Conservation (phyloP, 2,329 filamentous ascomycete genomes). For the Fonsecaea pedrosoi region DNA sequence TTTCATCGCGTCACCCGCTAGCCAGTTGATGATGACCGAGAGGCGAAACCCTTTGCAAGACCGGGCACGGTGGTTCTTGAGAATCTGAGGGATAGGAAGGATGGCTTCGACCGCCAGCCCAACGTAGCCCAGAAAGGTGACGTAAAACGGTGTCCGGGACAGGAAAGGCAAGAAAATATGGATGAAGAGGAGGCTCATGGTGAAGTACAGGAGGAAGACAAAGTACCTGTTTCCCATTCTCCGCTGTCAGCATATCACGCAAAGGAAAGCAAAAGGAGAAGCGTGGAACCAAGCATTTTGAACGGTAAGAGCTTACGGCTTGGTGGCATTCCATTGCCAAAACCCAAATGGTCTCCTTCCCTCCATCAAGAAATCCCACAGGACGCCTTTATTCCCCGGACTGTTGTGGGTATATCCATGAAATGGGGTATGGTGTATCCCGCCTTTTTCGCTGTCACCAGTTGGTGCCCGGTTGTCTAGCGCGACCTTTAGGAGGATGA, state of each 20-base stretch:
- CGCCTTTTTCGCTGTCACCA: constrained; percentile 45
- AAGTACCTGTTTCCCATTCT: constrained; percentile 27
- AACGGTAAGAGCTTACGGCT: constrained; percentile 52
- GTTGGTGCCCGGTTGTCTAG: constrained; percentile 60
- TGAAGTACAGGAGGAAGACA: constrained; percentile 31
- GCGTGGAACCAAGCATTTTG: not conserved
- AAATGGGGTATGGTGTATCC: constrained; percentile 53
- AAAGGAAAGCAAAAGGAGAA: not conserved
- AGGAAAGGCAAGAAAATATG: constrained; percentile 61
- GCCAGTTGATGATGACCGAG: constrained; percentile 56
- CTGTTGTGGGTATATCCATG: constrained; percentile 40
- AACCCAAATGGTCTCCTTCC: constrained; percentile 63
- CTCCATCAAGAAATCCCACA: constrained; percentile 37
- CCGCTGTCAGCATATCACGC: constrained; percentile 3
- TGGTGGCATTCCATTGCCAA: constrained; percentile 66
- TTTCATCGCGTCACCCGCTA: constrained; percentile 59
- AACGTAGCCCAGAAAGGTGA: constrained; percentile 52
- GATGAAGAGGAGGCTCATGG: constrained; percentile 55
- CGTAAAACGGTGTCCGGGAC: constrained; percentile 51
- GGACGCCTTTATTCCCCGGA: constrained; percentile 23
- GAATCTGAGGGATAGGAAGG: constrained; percentile 56
- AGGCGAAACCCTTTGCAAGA: constrained; percentile 59
- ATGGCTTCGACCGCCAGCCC: constrained; percentile 57
- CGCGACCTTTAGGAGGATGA: constrained; percentile 66
- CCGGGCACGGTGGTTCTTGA: constrained; percentile 55